These are phyloP conservation scores for Plasmodium gonderi DNA, from an alignment of 169 alveolate species.

Conservation along the genomic window DNA sequence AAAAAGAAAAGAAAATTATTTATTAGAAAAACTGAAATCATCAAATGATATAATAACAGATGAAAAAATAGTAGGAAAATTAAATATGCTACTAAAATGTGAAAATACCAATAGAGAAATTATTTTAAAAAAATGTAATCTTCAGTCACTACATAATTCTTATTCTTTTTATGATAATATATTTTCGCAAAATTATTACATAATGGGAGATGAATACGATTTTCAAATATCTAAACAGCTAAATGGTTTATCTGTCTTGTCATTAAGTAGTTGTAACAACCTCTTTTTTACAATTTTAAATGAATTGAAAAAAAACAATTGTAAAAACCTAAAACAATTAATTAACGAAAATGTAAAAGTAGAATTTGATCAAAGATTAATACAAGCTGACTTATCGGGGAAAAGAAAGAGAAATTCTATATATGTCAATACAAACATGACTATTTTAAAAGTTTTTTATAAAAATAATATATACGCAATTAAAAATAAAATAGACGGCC, in stretches of 20 bases:
- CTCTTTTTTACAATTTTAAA: slow-evolving; percentile 30
- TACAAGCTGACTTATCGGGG: slow-evolving; percentile 61
- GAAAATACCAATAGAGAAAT: not conserved
- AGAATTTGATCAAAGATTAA: slow-evolving; percentile 42
- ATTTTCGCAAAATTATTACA: slow-evolving; percentile 1
- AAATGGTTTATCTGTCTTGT: slow-evolving; percentile 36
- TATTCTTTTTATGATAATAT: slow-evolving; percentile 61
- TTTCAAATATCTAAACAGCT: slow-evolving; percentile 34
- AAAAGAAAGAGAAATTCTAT: slow-evolving; percentile 61
- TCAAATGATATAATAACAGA: slow-evolving; percentile 17
- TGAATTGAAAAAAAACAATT: slow-evolving; percentile 13
- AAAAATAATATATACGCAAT: slow-evolving; percentile 27
- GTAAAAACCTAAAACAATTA: slow-evolving; percentile 16
- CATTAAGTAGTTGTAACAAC: slow-evolving; percentile 32
- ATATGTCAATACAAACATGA: slow-evolving; percentile 24
- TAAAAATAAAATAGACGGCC: slow-evolving; percentile 62
- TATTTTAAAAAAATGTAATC: slow-evolving; percentile 7
- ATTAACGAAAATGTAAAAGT: slow-evolving; percentile 59
- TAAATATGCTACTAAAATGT: slow-evolving; percentile 24
- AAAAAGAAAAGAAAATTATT: slow-evolving; percentile 29
- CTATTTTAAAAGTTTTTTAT: slow-evolving; percentile 39
- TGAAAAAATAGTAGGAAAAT: slow-evolving; percentile 34
- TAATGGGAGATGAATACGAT: slow-evolving; percentile 17
- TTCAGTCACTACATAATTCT: slow-evolving; percentile 24
- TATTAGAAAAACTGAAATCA: slow-evolving; percentile 18